Evolutionary conservation across 345 rosid genomes (phyloP), one percentile per base, ranked within the genome.

Genomic region (Aquilaria malaccensis): DNA sequence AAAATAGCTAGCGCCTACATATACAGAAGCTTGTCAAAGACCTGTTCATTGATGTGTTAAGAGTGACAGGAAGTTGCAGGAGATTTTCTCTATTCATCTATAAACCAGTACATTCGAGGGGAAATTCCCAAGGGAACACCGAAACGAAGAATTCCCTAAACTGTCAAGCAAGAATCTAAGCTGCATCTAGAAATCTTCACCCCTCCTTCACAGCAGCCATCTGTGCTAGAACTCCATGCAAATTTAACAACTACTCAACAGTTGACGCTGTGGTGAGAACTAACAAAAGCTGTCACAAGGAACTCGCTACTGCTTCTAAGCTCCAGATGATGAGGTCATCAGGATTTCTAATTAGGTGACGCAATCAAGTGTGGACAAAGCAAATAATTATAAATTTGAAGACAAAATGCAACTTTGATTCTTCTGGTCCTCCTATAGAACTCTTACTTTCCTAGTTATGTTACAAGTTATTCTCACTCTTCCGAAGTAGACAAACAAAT

Each of bases 401-500:
- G 47, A 51, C 58, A 71, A 71, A 58, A 41, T 15, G 41, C 32
- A 31, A 55, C 7, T 37, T 37, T 9, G 7, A 9, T 9, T 3
- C 43, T 4, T 4, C 43, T 33, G 67, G 30, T 46, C 7, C n/a
- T 30, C 55, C 64, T 49, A 37, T 65, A 67, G 22, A 51, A 54
- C 55, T 61, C 53, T 66, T 43, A 52, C 67, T 60, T 49, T 29
- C 68, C 59, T 43, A 58, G 31, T 41, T 56, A 64, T 49, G 43
- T 33, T 4, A 32, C 54, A 58, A 59, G 55, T 43, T 65, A 30
- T 49, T 56, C 67, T 72, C 69, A 77, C 49, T 77, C 80, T 33
- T 80, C 80, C 50, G 58, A 81, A 64, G 74, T 72, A 60, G 71
- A 57, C 10, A 77, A 75, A 43, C 77, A 74, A 13, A 90, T 80